These are phyloP conservation scores for Schwanniomyces sp. DNA, from an alignment of 805 yeast genomes.

Conservation along the genomic window DNA sequence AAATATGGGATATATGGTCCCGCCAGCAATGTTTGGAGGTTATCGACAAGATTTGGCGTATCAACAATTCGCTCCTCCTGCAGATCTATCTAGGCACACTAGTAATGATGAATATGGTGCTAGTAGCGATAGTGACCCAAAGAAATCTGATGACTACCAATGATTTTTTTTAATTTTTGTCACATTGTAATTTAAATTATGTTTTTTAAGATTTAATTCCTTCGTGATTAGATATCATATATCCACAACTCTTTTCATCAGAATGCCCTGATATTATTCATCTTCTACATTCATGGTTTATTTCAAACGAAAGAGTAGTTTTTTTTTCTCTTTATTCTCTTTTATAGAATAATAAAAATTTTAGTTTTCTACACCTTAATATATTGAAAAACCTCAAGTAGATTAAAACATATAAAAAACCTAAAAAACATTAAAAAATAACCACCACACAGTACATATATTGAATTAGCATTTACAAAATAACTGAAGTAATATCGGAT, in stretches of 20 bases:
- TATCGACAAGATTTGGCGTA: slow-evolving; percentile 14
- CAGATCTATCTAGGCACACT: slow-evolving; percentile 5
- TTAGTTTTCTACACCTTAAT: background rate
- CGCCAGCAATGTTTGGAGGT: slow-evolving; percentile 14
- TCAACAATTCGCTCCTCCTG: slow-evolving; percentile 14
- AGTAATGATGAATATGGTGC: slow-evolving; percentile 2
- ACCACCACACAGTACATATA: background rate
- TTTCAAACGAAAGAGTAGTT: too few relatives aligned
- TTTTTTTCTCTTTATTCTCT: background rate
- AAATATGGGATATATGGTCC: slow-evolving; percentile 9
- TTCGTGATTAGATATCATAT: too few relatives aligned
- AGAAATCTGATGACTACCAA: slow-evolving; percentile 1
- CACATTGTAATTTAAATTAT: background rate
- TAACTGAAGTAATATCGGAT: background rate
- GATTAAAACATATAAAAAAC: background rate
- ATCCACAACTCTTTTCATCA: too few relatives aligned
- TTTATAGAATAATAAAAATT: background rate
- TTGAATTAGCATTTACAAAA: background rate
- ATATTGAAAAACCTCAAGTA: background rate
- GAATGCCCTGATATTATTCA: too few relatives aligned
- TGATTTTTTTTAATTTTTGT: background rate
- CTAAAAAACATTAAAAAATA: background rate
- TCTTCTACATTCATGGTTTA: too few relatives aligned
- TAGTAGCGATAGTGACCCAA: slow-evolving; percentile 1
- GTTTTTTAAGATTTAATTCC: background rate